Base-by-base conservation (phyloP, 768 basidiomycete species). In the Phlebiopsis gigantea region DNA sequence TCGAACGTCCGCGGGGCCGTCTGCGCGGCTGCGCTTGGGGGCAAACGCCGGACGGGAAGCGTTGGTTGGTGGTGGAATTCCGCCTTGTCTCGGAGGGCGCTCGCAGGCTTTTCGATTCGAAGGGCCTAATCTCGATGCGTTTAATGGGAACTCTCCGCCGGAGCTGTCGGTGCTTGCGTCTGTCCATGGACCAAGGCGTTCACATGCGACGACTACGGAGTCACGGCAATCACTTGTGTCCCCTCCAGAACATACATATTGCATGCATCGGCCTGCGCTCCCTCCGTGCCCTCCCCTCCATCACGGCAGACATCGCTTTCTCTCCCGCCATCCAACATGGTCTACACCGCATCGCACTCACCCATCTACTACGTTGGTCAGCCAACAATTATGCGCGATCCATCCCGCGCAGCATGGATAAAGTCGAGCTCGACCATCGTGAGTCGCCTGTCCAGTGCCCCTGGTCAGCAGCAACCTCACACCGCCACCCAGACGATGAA, bases 341-440 rank as follows among this genome's bases (percentile, higher is more conserved):
- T 58, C 9, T 42, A 58, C 50, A 39, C 58, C 19, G 34, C 60
- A 10, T 50, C 56, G 19, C 43, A 53, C 57, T 39, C 56, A 7
- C 60, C 51, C 19, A 53, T 53, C 34, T 57, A 53, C 48, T 57
- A 57, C 52, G 47, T 57, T 31, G 60, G 60, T 10, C 52, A 57
- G 25, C 49, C 60, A 6, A 44, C 39, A 4, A 46, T 55, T 29
- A 55, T 61, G 56, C 24, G 58, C 28, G 24, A 17, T 26, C 29
- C 56, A 31, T 50, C 53, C 10, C 42, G 50, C 50, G 45, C 56
- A 41, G 53, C 58, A 8, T 57, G 60, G 56, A 44, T 49, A 34
- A 61, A 61, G 53, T 44, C 56, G 8, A 57, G 29, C 22, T 41
- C 60, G 7, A 21, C 44, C 42, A n/a, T 57, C 47, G 60, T 61